Conservation (phyloP, 2,329 filamentous ascomycete genomes). For the Botryotinia narcissicola region DNA sequence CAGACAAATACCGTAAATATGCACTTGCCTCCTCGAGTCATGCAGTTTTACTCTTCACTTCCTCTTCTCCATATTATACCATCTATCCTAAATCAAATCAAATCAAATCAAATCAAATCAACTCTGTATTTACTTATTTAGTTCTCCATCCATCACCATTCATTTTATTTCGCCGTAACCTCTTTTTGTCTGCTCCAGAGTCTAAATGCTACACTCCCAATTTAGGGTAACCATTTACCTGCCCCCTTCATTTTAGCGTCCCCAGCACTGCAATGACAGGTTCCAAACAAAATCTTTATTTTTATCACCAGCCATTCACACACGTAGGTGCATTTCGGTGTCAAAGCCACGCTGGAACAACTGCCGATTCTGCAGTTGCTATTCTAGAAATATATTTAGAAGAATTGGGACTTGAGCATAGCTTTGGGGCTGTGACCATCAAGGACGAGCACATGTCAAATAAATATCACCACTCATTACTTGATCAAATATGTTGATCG, state of each 20-base stretch:
- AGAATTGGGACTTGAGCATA: neutral
- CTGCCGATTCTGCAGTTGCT: conserved; percentile 2
- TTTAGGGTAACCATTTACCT: neutral
- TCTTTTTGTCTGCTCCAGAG: neutral
- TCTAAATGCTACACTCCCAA: neutral
- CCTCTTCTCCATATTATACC: neutral
- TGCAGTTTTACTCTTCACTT: neutral
- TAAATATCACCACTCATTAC: neutral
- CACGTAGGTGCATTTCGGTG: neutral
- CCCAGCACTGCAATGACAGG: neutral
- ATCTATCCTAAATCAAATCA: neutral
- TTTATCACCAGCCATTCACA: neutral
- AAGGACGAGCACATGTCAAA: conserved; percentile 11
- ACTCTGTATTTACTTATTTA: neutral
- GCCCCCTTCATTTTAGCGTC: neutral
- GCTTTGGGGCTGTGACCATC: neutral
- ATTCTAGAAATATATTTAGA: conserved; percentile 2
- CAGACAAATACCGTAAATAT: neutral
- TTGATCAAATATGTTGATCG: neutral
- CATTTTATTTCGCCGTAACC: neutral
- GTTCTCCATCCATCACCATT: neutral
- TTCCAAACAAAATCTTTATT: conserved; percentile 8
- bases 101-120: neutral
- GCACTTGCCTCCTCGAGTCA: neutral
- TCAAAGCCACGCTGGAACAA: conserved; percentile 2